Conservation (phyloP, 495 filamentous ascomycete genomes). For the Xylaria longipes region DNA sequence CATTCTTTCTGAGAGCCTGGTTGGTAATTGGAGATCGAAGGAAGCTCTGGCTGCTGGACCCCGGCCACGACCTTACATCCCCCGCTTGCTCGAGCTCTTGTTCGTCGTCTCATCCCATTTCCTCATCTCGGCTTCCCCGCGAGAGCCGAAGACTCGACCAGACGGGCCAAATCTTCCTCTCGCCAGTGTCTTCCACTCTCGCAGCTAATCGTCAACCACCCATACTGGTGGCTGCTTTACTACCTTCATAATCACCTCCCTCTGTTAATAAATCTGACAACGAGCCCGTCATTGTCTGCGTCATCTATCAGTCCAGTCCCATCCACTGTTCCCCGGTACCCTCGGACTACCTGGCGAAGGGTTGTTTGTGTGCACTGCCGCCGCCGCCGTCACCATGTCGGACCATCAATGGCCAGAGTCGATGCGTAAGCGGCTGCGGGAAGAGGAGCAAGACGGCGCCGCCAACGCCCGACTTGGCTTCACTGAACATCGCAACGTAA, state of each 20-base stretch:
- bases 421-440: conserved; percentile 36
- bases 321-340: not conserved
- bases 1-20: not conserved
- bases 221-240: not conserved
- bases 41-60: conserved; percentile 27
- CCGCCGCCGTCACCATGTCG: conserved; percentile 26
- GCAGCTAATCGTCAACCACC: not conserved
- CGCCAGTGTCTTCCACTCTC: not conserved
- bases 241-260: not conserved
- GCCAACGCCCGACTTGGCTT: conserved; percentile 46
- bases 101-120: not conserved
- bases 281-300: not conserved
- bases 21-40: conserved; percentile 16
- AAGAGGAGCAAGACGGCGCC: conserved; percentile 34
- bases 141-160: conserved; percentile 2
- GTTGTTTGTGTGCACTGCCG: not conserved
- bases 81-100: conserved; percentile 17
- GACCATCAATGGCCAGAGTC: conserved; percentile 35
- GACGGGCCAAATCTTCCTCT: not conserved
- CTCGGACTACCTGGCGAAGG: not conserved
- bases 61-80: conserved; percentile 20
- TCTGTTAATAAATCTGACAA: conserved; percentile 5
- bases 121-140: conserved; percentile 22
- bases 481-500: conserved; percentile 56
- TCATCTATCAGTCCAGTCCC: not conserved